Evolutionary conservation across 768 basidiomycete genomes (phyloP), one percentile per base, ranked within the genome.

Genomic region (Auricularia sp.): DNA sequence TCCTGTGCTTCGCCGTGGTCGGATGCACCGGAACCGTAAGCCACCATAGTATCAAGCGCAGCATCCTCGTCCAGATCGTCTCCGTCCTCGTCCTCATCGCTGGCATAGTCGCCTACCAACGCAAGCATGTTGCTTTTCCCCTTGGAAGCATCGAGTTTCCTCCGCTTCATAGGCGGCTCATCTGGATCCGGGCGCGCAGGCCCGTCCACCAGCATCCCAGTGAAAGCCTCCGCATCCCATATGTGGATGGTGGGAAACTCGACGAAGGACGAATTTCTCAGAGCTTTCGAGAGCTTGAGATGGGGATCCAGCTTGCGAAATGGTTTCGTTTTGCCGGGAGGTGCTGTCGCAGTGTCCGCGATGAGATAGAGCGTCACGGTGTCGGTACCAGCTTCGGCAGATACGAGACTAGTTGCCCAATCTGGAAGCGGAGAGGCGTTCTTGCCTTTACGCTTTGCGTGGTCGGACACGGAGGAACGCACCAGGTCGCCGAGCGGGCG

Each of bases 231-330:
- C 29, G 76, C 82, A 59, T 87, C 83, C 79, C 86, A 87, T 5
- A 95, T 74, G 64, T 93, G 88, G 56, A 96, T 84, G 1, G 86
- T 86, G 6, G 94, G 94, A 70, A 84, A 96, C 73, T 96, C 94
- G 37, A 89, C 81, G 73, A 94, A 93, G 35, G 83, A 77, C 54
- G 83, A 89, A 62, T 84, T 75, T 42, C 77, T 79, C 56, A 96
- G 76, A 7, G 81, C 74, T 33, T 72, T 69, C 10, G 72, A 70
- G 34, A 95, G 77, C 29, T 80, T 73, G 54, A 80, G 69, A 3
- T 75, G 71, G 2, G 81, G 75, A 62, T 89, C 83, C 13, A 94
- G 74, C 39, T 80, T 80, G 71, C 88, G 81, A 71, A 85, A 89
- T 5, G 75, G 77, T 62, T 70, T 51, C 69, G 69, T 72, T 13